These are phyloP conservation scores for Penicillium verhagenii DNA, from an alignment of 495 filamentous ascomycete genomes.

Conservation along the genomic window DNA sequence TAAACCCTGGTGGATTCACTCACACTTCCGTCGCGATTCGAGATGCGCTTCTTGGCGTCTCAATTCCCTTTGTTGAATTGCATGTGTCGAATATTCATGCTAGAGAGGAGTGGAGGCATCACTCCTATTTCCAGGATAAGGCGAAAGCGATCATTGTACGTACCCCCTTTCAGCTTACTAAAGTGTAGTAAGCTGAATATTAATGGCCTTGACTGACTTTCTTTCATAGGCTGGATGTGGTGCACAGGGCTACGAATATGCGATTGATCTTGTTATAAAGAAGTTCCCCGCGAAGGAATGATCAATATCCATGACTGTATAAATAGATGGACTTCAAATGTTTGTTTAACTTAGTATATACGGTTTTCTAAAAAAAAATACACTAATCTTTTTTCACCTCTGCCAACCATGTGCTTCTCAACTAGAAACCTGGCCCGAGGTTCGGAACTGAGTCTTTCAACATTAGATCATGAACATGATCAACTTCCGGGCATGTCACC, in stretches of 20 bases:
- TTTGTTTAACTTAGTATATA: no score
- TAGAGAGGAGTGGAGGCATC: constrained; percentile 52
- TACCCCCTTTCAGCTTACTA: neutral
- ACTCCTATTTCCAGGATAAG: constrained; percentile 61
- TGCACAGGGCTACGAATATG: neutral
- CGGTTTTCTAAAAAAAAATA: no score
- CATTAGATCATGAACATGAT: neutral
- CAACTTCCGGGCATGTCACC: no score
- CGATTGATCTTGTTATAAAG: neutral
- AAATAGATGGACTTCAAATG: no score
- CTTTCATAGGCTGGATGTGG: neutral
- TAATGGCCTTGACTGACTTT: neutral
- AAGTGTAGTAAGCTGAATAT: no score
- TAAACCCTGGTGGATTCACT: constrained; percentile 60
- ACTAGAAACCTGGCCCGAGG: no score
- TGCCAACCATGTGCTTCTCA: no score
- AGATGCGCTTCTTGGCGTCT: constrained; percentile 57
- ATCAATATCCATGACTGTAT: no score
- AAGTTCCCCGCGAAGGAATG: neutral
- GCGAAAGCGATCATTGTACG: constrained; percentile 53
- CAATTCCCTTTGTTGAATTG: constrained; percentile 62
- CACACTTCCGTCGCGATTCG: constrained; percentile 59
- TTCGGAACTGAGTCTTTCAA: neutral
- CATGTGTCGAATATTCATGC: constrained; percentile 60
- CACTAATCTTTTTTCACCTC: no score